Evolutionary conservation across 2,329 filamentous ascomycete species (phyloP).

Genomic region (Thermoascus crustaceus): DNA sequence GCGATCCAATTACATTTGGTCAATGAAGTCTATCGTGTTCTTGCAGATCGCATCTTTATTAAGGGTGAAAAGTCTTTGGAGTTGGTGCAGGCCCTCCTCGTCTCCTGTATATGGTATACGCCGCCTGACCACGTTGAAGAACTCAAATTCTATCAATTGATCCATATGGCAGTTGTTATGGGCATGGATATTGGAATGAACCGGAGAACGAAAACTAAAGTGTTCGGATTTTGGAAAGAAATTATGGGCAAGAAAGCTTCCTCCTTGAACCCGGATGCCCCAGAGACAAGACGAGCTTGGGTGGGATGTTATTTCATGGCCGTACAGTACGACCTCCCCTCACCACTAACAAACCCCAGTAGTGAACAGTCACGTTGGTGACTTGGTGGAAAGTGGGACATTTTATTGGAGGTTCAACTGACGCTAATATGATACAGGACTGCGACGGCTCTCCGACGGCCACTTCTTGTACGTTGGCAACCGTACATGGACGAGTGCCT

Average conservation of each 20-base stretch:
- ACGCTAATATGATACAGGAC: constrained; percentile 32
- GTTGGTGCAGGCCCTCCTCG: constrained; percentile 67
- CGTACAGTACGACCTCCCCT: constrained; percentile 38
- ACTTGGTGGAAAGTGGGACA: no score
- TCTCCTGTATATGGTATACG: constrained; percentile 76
- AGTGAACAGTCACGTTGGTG: no score
- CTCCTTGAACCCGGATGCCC: constrained; percentile 41
- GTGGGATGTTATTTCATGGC: constrained; percentile 54
- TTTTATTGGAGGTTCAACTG: not conserved
- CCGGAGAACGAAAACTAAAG: constrained; percentile 34
- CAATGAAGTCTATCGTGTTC: constrained; percentile 60
- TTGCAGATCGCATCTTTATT: constrained; percentile 67
- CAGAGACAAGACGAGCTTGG: constrained; percentile 53
- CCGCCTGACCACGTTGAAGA: constrained; percentile 77
- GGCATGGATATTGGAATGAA: constrained; percentile 75
- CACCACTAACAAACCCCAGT: no score
- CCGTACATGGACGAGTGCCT: constrained; percentile 57
- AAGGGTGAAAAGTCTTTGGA: constrained; percentile 75
- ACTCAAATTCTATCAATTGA: constrained; percentile 81
- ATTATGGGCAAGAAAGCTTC: constrained; percentile 30
- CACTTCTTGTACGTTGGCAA: constrained; percentile 53
- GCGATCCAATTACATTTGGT: constrained; percentile 55
- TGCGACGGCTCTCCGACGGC: constrained; percentile 50
- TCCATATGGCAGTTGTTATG: constrained; percentile 74
- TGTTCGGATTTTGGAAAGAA: constrained; percentile 29